Evolutionary conservation across 2,329 filamentous ascomycete species (phyloP).

Genomic region (Calcarisporium arbuscula): DNA sequence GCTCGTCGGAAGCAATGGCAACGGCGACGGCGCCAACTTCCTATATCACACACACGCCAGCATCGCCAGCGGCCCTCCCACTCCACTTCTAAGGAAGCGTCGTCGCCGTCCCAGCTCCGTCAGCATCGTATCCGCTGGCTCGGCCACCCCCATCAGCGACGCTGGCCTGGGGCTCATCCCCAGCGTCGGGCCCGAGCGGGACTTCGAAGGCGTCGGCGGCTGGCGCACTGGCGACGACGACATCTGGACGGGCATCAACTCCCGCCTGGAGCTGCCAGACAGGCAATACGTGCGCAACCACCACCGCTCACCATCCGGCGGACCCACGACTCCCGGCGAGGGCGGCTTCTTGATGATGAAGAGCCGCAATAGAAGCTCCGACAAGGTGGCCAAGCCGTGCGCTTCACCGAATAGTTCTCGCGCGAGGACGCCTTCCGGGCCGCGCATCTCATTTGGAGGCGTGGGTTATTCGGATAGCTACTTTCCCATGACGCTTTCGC

Average conservation of each 20-base stretch:
- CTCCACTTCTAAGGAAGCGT: constrained; percentile 16
- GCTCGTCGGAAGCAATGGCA: too few relatives aligned
- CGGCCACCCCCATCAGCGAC: constrained; percentile 27
- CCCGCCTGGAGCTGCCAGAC: constrained; percentile 43
- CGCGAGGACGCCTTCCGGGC: constrained; percentile 40
- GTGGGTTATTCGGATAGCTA: constrained; percentile 31
- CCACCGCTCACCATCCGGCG: constrained; percentile 34
- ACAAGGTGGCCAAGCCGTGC: constrained; percentile 14
- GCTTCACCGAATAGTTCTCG: constrained; percentile 41
- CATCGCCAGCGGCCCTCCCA: constrained; percentile 4
- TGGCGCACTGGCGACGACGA: constrained; percentile 44
- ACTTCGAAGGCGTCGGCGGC: constrained; percentile 55
- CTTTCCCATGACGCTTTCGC: constrained; percentile 29
- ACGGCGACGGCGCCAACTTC: constrained; percentile 12
- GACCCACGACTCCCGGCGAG: constrained; percentile 32
- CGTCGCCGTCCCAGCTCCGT: constrained; percentile 28
- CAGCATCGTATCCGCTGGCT: constrained; percentile 24
- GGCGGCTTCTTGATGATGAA: constrained; percentile 39
- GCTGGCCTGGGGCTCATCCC: constrained; percentile 35
- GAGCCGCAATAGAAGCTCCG: constrained; percentile 28
- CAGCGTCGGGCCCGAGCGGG: constrained; percentile 44
- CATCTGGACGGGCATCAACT: constrained; percentile 47
- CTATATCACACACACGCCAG: constrained; percentile 5
- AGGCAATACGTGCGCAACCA: constrained; percentile 33
- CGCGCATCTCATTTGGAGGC: constrained; percentile 24